Conservation (phyloP, 352 stramenopile species). For the Phytopythium helicoides region DNA sequence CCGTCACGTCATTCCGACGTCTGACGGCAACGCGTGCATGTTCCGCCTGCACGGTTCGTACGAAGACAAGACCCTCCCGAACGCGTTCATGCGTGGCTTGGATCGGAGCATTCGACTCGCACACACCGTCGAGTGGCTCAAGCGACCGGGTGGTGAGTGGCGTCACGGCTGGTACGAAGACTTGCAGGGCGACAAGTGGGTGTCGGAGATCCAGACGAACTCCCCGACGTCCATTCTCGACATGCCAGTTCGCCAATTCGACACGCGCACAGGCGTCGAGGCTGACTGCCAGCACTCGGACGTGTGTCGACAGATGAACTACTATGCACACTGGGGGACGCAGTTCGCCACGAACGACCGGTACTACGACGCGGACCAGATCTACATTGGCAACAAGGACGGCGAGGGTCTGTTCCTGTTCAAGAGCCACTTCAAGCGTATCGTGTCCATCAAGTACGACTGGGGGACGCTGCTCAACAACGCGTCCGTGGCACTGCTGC, state of each 20-base stretch:
- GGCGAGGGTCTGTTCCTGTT: constrained; percentile 22
- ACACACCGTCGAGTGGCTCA: constrained; percentile 14
- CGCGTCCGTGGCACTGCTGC: constrained; percentile 18
- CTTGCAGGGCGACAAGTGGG: constrained; percentile 14
- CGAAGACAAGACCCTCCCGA: constrained; percentile 8
- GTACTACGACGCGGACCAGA: too few relatives aligned
- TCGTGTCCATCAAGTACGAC: constrained; percentile 24
- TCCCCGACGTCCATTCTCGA: constrained; percentile 7
- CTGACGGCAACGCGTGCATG: constrained; percentile 3
- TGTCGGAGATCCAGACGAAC: constrained; percentile 16
- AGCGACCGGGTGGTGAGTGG: constrained; percentile 7
- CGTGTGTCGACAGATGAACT: too few relatives aligned
- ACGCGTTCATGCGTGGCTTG: background rate
- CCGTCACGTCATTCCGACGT: constrained; percentile 5
- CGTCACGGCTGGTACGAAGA: constrained; percentile 30
- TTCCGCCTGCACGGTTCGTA: background rate
- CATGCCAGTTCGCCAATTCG: constrained; percentile 16
- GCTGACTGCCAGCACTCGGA: too few relatives aligned
- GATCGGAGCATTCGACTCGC: too few relatives aligned
- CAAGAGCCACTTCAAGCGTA: constrained; percentile 1
- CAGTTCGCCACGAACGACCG: too few relatives aligned
- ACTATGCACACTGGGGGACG: too few relatives aligned
- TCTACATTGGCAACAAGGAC: too few relatives aligned
- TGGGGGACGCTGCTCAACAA: constrained; percentile 36
- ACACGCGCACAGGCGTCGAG: constrained; percentile 10